These are phyloP conservation scores for Acanthamoeba triangularis DNA, from an alignment of 208 protist species.

Conservation along the genomic window DNA sequence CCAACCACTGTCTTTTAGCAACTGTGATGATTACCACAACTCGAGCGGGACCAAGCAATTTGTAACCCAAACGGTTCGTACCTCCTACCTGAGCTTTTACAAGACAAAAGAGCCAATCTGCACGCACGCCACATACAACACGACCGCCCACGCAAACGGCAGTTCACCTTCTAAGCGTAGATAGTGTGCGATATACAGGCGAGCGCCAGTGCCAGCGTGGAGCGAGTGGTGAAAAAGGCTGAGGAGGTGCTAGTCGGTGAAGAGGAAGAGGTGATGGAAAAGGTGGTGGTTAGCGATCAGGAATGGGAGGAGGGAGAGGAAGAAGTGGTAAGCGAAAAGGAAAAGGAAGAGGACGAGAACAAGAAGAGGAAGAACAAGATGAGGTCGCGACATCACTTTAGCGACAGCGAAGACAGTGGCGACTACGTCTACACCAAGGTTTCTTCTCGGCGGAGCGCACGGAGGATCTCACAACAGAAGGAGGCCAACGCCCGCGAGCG, in stretches of 20 bases:
- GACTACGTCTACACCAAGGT: neutral
- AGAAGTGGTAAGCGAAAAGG: neutral
- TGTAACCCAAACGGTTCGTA: no score
- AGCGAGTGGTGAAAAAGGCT: neutral
- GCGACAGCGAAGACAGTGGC: neutral
- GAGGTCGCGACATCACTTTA: neutral
- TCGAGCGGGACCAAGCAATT: no score
- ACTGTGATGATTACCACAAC: neutral
- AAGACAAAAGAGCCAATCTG: no score
- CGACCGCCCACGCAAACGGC: no score
- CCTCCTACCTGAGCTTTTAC: no score
- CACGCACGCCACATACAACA: no score
- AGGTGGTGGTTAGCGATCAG: neutral
- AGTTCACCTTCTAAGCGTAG: no score
- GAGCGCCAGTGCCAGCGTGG: neutral
- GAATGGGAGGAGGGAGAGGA: neutral
- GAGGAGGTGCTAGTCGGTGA: neutral
- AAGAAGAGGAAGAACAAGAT: neutral
- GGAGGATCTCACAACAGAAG: neutral
- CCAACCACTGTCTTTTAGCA: constrained; percentile 77
- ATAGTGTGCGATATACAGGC: neutral
- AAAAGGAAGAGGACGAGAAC: neutral
- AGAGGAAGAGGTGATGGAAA: neutral
- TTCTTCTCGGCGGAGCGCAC: no score
- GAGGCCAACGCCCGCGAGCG: neutral